Conservation (phyloP, 768 basidiomycete species). For the Strobilomyces confusus region DNA sequence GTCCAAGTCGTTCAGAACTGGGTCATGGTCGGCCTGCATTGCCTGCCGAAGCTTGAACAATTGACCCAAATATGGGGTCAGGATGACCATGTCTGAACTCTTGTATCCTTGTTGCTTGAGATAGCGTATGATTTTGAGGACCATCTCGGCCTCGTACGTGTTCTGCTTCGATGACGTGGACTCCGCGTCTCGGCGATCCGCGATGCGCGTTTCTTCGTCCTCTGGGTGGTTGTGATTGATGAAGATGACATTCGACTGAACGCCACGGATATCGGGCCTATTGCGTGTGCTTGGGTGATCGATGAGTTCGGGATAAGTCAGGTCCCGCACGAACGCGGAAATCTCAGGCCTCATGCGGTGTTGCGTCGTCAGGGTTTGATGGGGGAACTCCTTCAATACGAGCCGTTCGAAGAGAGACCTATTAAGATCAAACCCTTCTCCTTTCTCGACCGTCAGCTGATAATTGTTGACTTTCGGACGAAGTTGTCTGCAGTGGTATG, state of each 20-base stretch:
- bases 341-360: conserved; percentile 79
- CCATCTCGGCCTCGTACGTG: conserved; percentile 55
- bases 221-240: conserved; percentile 55
- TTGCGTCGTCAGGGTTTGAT: conserved; percentile 50
- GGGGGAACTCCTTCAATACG: conserved; percentile 58
- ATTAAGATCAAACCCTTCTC: conserved; percentile 64
- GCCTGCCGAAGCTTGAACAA: conserved; percentile 45
- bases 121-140: conserved; percentile 61
- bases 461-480: conserved; percentile 73
- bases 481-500: conserved; percentile 46
- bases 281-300: conserved; percentile 50
- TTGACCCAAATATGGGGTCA: conserved; percentile 71
- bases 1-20: conserved; percentile 61
- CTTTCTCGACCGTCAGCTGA: conserved; percentile 60
- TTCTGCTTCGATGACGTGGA: conserved; percentile 60
- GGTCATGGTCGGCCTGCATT: conserved; percentile 47
- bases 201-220: conserved; percentile 39
- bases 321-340: conserved; percentile 51
- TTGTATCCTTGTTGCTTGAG: conserved; percentile 66
- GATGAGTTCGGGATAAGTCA: conserved; percentile 62
- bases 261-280: conserved; percentile 51
- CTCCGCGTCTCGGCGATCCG: conserved; percentile 44
- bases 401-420: conserved; percentile 67
- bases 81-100: conserved; percentile 54
- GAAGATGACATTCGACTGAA: conserved; percentile 57